phyloP scores from a whole-genome alignment of 192 early-diverging fungal genomes.

The Backusella australiensis region DNA sequence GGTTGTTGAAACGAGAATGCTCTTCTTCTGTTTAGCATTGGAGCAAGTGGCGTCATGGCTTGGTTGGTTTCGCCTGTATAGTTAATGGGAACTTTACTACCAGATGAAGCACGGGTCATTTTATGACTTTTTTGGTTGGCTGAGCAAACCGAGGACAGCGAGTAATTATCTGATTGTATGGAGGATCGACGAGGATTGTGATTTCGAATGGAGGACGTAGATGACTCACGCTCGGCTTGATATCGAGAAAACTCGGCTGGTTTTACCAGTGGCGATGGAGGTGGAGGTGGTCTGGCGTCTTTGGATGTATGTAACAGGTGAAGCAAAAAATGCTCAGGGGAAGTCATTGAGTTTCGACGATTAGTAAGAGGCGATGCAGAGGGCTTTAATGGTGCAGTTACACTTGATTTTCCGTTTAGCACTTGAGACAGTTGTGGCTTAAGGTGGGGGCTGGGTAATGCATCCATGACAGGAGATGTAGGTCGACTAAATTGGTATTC shows the following conservation, averaged over 20 bases:
- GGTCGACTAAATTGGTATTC: background rate
- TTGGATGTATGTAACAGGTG: conserved; percentile 11
- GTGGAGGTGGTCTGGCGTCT: background rate
- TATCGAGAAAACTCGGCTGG: conserved; percentile 18
- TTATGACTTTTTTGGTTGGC: background rate
- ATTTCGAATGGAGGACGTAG: conserved; percentile 21
- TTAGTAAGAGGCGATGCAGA: conserved; percentile 19
- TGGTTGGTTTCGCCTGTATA: background rate
- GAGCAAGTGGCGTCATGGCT: background rate
- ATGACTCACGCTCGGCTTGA: conserved; percentile 26
- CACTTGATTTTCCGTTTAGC: background rate
- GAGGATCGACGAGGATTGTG: conserved; percentile 27
- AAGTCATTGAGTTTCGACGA: conserved; percentile 17
- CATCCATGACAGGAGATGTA: background rate
- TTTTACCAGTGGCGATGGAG: background rate
- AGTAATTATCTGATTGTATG: conserved; percentile 24
- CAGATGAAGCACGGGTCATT: background rate
- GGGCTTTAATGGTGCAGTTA: conserved; percentile 12
- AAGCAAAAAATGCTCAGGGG: conserved; percentile 28
- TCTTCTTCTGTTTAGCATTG: conserved; percentile 10
- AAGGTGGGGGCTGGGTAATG: background rate
- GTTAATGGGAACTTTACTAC: background rate
- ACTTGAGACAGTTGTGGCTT: background rate
- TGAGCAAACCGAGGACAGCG: conserved; percentile 8
- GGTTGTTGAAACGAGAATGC: conserved; percentile 6